Conservation (phyloP, 305 asterid genomes). For the Stenogyne calaminthoides region DNA sequence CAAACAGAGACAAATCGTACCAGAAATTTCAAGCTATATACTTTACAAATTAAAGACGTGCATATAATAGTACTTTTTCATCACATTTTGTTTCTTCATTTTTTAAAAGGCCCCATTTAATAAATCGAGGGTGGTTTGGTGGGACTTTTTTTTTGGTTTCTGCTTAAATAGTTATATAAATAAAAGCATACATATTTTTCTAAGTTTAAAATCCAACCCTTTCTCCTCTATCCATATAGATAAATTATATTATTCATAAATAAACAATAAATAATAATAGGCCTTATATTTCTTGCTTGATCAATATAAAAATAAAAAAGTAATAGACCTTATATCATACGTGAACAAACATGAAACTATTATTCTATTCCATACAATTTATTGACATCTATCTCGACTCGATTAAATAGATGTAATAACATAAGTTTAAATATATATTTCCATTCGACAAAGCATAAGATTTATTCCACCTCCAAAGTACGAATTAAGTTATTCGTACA, state of each 20-base stretch:
- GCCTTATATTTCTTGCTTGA: too few relatives aligned
- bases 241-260: too few relatives aligned
- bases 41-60: too few relatives aligned
- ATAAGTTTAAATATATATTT: too few relatives aligned
- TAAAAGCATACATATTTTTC: too few relatives aligned
- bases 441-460: background rate
- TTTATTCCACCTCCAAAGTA: background rate
- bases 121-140: background rate
- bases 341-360: background rate
- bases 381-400: background rate
- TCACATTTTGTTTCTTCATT: background rate
- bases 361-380: background rate
- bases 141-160: background rate
- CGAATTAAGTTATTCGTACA: background rate
- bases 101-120: background rate
- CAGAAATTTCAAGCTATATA: too few relatives aligned
- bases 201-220: too few relatives aligned
- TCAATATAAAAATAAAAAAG: background rate
- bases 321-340: background rate
- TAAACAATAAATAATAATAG: too few relatives aligned
- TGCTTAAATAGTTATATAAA: too few relatives aligned
- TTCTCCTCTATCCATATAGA: too few relatives aligned
- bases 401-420: background rate
- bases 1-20: too few relatives aligned
- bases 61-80: background rate